phyloP scores from a whole-genome alignment of 2,329 filamentous ascomycete species.

The Pseudocercospora crystallina region DNA sequence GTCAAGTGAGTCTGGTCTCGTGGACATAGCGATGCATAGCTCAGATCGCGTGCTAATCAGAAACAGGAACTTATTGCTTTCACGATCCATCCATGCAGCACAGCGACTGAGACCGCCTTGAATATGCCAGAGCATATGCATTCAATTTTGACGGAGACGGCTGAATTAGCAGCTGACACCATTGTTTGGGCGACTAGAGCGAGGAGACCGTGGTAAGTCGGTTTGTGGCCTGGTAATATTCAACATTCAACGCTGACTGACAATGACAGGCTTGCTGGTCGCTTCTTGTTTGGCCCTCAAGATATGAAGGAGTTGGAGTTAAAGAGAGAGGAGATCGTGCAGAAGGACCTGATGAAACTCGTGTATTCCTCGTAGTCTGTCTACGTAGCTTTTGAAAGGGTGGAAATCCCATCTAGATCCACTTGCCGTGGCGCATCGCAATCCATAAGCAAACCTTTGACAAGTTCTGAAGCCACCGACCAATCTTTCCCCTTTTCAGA shows the following conservation, averaged over 20 bases:
- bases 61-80: constrained; percentile 44
- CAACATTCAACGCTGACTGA: neutral
- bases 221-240: neutral
- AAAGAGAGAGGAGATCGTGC: constrained; percentile 37
- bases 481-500: too few relatives aligned
- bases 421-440: too few relatives aligned
- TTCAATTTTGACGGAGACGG: constrained; percentile 29
- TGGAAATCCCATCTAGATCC: too few relatives aligned
- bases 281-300: constrained; percentile 39
- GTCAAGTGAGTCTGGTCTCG: neutral
- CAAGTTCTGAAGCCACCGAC: too few relatives aligned
- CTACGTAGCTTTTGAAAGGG: too few relatives aligned
- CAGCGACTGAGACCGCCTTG: constrained; percentile 45
- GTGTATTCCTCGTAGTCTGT: too few relatives aligned
- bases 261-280: constrained; percentile 18
- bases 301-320: constrained; percentile 40
- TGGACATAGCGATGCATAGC: too few relatives aligned
- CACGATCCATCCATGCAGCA: constrained; percentile 48
- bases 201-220: constrained; percentile 38
- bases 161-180: constrained; percentile 34
- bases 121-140: constrained; percentile 36
- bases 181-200: constrained; percentile 36
- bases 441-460: too few relatives aligned
- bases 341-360: constrained; percentile 37
- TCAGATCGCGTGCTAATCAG: neutral